Conservation (phyloP, 83 land plant genomes). For the Diphasiastrum complanatum region DNA sequence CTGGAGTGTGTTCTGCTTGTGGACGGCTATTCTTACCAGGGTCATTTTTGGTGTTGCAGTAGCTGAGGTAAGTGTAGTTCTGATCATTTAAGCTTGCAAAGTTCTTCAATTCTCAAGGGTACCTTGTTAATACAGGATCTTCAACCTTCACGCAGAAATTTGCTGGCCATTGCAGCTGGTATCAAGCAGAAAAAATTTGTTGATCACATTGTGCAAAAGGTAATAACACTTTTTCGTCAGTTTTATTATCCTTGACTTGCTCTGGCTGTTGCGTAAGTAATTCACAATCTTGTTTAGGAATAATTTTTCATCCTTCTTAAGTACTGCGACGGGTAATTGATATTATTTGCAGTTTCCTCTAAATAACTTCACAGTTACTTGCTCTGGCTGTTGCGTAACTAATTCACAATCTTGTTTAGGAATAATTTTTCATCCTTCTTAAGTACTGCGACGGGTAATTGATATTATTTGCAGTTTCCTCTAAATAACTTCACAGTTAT, state of each 20-base stretch:
- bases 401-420: not conserved
- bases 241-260: not conserved
- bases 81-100: too few relatives aligned
- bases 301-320: not conserved
- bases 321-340: not conserved
- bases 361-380: not conserved
- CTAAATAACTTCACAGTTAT: slow-evolving; percentile 71
- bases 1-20: too few relatives aligned
- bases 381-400: not conserved
- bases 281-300: not conserved
- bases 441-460: not conserved
- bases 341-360: not conserved
- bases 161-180: slow-evolving; percentile 73
- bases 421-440: not conserved
- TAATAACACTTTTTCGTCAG: slow-evolving; percentile 8
- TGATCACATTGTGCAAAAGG: slow-evolving; percentile 67
- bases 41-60: too few relatives aligned
- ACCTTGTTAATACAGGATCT: too few relatives aligned
- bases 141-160: too few relatives aligned
- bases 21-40: too few relatives aligned
- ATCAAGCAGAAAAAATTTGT: slow-evolving; percentile 68
- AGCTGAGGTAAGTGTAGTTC: too few relatives aligned
- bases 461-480: slow-evolving; percentile 55
- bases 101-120: too few relatives aligned
- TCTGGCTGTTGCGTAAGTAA: not conserved